Base-by-base conservation (phyloP, 139 green algal species). In the Micractinium sp. region DNA sequence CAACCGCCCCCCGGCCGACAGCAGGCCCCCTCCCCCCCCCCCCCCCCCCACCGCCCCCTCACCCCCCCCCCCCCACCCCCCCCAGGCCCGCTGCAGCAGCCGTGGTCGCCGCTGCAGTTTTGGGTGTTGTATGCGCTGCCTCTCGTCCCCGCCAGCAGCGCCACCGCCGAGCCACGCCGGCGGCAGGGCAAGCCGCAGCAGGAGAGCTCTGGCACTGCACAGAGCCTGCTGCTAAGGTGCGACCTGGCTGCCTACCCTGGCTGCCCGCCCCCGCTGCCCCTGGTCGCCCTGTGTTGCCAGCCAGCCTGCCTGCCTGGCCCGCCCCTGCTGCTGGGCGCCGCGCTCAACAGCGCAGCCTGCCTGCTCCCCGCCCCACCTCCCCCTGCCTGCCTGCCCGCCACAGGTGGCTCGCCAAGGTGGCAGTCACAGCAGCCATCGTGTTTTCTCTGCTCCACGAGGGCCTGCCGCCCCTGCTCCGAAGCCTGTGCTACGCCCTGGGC, bases 351-450 rank as follows among this genome's bases (percentile, higher is more conserved):
- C n/a, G n/a, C n/a, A n/a, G 47, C 7, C 47, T 56, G 47, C 47
- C 9, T 56, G 7, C 47, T 56, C 47, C 7, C 9, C 47, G 47
- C 47, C 47, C 9, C 9, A 9, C 47, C 47, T 56, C 47, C 5
- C 47, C 47, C 47, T 9, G 9, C 47, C 47, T 9, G 47, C 9
- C 38, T 61, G 35, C n/a, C 5, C 15, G 63, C 60, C 25, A 25
- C 67, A 87, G 83, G 83, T 87, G 83, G 83, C 38, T 80, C 13
- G 20, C 61, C 66, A 87, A 87, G 67, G 83, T 39, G 66, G 83
- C 67, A 3, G 66, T 80, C 12, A 87, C 83, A 7, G 83, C 83
- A 4, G 83, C 27, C 27, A 66, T 87, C 13, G 83, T 87, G 35
- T 87, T 87, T 47, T 31, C 38, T 23, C 66, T 87, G 67, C 67